A percentile compares a stretch with the other conserved stretches of the same genome.
Evolutionary conservation across 768 basidiomycete genomes (phyloP).

Genomic region (Lanmaoa pseudosensibilis): DNA sequence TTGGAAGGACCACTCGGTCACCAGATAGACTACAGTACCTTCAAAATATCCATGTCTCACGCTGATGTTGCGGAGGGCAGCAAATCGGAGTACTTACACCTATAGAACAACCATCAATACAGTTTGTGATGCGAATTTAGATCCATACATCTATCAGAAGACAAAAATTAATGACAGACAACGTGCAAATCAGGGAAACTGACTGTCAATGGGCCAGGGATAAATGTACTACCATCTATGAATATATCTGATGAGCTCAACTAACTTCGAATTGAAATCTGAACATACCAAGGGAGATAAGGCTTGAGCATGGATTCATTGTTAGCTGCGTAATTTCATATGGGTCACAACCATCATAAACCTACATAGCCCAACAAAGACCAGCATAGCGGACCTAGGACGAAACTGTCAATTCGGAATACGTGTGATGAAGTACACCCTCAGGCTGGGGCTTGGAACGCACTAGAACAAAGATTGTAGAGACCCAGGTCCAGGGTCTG

Average conservation of each 20-base stretch:
- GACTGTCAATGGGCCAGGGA: neutral
- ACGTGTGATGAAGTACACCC: too few species aligned
- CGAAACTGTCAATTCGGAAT: neutral
- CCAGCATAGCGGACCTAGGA: neutral
- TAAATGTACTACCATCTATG: neutral
- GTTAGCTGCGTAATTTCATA: neutral
- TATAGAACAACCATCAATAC: neutral
- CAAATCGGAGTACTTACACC: neutral
- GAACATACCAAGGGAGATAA: neutral
- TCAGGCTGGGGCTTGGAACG: too few species aligned
- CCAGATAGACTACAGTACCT: neutral
- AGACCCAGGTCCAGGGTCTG: conserved; percentile 4
- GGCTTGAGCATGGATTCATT: neutral
- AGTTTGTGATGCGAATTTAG: neutral
- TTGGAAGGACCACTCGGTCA: neutral
- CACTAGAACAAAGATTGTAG: neutral
- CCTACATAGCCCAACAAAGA: neutral
- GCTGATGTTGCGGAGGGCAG: neutral
- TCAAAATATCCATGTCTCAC: neutral
- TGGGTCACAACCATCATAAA: neutral
- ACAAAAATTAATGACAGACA: neutral
- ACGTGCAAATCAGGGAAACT: neutral
- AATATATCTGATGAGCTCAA: neutral
- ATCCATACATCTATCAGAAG: neutral
- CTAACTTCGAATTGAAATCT: too few species aligned